A percentile compares a stretch with the other conserved stretches of the same genome.
Conservation (phyloP, 495 filamentous ascomycete species). For the Lasiosphaeris hirsuta region DNA sequence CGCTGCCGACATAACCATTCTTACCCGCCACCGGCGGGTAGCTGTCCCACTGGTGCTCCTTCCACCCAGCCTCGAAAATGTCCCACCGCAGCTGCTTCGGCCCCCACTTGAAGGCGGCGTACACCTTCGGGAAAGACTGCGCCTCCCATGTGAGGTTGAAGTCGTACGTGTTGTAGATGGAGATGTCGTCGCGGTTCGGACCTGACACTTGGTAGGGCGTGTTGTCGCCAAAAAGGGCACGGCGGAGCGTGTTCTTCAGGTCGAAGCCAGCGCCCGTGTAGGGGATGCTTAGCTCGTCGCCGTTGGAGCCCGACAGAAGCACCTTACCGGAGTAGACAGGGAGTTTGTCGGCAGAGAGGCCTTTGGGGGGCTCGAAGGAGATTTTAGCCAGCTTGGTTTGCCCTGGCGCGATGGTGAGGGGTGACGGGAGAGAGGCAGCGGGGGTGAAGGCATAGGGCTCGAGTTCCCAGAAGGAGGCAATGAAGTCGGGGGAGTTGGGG, state of each 20-base stretch:
- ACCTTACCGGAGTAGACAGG: conserved; percentile 39
- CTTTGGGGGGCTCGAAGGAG: conserved; percentile 24
- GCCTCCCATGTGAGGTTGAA: conserved; percentile 23
- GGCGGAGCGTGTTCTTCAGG: conserved; percentile 13
- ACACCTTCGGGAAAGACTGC: conserved; percentile 22
- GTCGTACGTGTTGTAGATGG: conserved; percentile 23
- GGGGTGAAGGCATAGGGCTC: conserved; percentile 12
- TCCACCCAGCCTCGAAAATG: conserved; percentile 30
- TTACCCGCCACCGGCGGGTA: conserved; percentile 35
- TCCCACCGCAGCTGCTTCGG: conserved; percentile 28
- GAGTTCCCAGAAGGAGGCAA: conserved; percentile 1
- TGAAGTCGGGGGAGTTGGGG: background rate
- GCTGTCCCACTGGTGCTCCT: conserved; percentile 23
- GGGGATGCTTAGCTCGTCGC: conserved; percentile 32
- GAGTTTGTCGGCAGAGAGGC: conserved; percentile 15
- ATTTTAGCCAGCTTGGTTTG: conserved; percentile 26
- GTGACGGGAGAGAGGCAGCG: conserved; percentile 6
- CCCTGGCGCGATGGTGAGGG: conserved; percentile 17
- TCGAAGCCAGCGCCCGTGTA: conserved; percentile 23
- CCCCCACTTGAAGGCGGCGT: conserved; percentile 28
- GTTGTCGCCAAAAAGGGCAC: conserved; percentile 4
- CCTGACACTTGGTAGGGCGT: conserved; percentile 17
- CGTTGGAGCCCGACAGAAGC: conserved; percentile 27
- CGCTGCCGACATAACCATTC: conserved; percentile 34
- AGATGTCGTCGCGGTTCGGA: conserved; percentile 15